Evolutionary conservation across 805 yeast species (phyloP), one percentile per base, ranked within the genome.

Genomic region (Yarrowia sp.): DNA sequence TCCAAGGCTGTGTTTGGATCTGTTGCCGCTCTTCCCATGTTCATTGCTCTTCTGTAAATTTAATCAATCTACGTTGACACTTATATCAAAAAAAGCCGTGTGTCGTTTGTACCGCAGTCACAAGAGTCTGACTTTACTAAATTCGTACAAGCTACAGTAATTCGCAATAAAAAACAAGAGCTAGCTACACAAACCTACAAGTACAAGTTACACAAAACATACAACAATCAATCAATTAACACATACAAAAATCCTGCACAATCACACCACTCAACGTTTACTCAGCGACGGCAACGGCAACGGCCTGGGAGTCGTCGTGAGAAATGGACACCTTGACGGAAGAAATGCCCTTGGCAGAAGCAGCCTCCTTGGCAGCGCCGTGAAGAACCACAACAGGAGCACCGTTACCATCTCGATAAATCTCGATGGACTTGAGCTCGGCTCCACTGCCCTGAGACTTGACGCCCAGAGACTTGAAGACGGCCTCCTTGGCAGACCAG

Each of bases 401-500:
- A 61, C 92, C 92, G 62, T 84, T 84, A 55, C 77, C 67, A 35
- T 77, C 74, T 70, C 93, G 86, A 27, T 78, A 69, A 69, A 94
- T 89, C 78, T 93, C 98, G 76, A 94, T 96, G 64, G 90, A 97
- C 73, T 82, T 84, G 78, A 94, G 81, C 32, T 96, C 80, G 36
- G 99, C 98, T 65, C 98, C 99, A 14, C 93, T 97, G 64, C 99
- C 99, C 72, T 85, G 83, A 49, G 96, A 85, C 71, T 83, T 82
- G 65, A 90, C 96, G 65, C 94, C 92, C 71, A 94, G 80, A 18
- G 97, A 89, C 80, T 94, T 94, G 86, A 94, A 94, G 33, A 92
- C 97, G 42, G 99, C 99, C 79, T 94, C 99, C 78, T 94, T 94
- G 46, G 99, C 99, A 29, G 97, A 90, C 99, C 99, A 94, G 44